phyloP scores from a whole-genome alignment of 345 rosid genomes.

The Erodium maritimum region DNA sequence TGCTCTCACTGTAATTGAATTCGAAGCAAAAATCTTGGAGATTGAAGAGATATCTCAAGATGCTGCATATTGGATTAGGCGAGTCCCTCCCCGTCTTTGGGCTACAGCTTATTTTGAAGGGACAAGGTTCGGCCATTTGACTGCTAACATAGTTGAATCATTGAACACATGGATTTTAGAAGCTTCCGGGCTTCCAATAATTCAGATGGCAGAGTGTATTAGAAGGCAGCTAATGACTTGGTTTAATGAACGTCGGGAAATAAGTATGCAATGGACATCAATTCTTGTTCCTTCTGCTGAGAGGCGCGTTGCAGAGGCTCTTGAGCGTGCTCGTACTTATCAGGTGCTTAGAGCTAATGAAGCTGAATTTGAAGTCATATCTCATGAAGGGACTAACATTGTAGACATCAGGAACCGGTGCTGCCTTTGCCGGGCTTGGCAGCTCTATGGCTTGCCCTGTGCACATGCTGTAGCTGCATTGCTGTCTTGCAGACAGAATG shows the following conservation, averaged over 20 bases:
- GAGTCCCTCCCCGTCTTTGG: constrained; percentile 90
- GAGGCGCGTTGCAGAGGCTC: constrained; percentile 74
- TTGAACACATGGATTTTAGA: constrained; percentile 80
- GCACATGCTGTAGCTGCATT: constrained; percentile 98
- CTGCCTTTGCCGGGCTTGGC: constrained; percentile 97
- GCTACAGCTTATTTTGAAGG: constrained; percentile 97
- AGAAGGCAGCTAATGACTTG: constrained; percentile 97
- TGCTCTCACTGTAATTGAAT: constrained; percentile 80
- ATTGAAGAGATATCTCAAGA: constrained; percentile 90
- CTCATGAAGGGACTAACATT: constrained; percentile 79
- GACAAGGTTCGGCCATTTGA: constrained; percentile 77
- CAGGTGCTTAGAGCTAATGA: constrained; percentile 93
- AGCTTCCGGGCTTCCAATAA: constrained; percentile 96
- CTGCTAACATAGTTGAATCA: constrained; percentile 77
- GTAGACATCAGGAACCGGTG: constrained; percentile 87
- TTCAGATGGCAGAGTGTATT: constrained; percentile 98
- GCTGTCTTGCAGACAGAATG: constrained; percentile 95
- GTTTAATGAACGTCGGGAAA: constrained; percentile 90
- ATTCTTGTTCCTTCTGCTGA: constrained; percentile 92
- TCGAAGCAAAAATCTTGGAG: constrained; percentile 78
- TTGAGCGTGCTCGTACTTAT: constrained; percentile 70
- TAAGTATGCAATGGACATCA: constrained; percentile 91
- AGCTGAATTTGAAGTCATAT: constrained; percentile 89
- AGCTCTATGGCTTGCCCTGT: constrained; percentile 86
- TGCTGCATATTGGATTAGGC: constrained; percentile 86